Base-by-base conservation (phyloP, 1,284 basidiomycete genomes). In the Malassezia sp. region DNA sequence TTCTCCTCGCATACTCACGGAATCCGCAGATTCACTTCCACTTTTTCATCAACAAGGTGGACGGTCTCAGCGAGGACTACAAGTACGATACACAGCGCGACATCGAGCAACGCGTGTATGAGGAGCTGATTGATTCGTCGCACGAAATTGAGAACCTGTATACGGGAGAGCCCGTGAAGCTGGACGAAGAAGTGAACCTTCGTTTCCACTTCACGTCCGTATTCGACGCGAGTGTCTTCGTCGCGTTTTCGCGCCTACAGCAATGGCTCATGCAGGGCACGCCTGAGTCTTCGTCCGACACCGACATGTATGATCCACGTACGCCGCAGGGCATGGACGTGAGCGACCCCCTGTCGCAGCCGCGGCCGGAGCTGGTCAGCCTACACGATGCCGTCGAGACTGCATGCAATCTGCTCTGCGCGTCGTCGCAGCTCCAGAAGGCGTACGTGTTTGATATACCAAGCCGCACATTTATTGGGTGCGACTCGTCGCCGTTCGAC, bases 41-140 rank as follows among this genome's bases (percentile, higher is more conserved):
- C 69, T 81, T 96, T 20, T 95, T 97, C 63, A 84, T 95, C 14
- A 91, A 97, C 75, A 97, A 97, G 73, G 83, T 87, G 14, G 91
- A 96, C 71, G 84, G 83, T 31, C 74, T 91, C 49, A 82, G 85
- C 45, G 87, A 90, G 58, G 91, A 95, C 60, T 90, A 93, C 69
- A 82, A 87, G 60, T 80, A 84, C 52, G 64, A 67, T 28, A 66
- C 61, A 4, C 57, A 63, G 9, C 49, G 54, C 18, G 62, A 65
- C 18, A 62, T 67, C 40, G 55, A 62, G 28, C 57, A 59, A 51
- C 57, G 65, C 33, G 60, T 67, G 15, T 46, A 54, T 22, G 63
- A 67, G 30, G 62, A 66, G 18, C 60, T 67, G 15, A 52, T 60
- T 10, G 63, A 67, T 38, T 43, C 56, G 11, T 46, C 45, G 29